These are phyloP conservation scores for Holtermannia corniformis DNA, from an alignment of 768 basidiomycete genomes.

Conservation along the genomic window DNA sequence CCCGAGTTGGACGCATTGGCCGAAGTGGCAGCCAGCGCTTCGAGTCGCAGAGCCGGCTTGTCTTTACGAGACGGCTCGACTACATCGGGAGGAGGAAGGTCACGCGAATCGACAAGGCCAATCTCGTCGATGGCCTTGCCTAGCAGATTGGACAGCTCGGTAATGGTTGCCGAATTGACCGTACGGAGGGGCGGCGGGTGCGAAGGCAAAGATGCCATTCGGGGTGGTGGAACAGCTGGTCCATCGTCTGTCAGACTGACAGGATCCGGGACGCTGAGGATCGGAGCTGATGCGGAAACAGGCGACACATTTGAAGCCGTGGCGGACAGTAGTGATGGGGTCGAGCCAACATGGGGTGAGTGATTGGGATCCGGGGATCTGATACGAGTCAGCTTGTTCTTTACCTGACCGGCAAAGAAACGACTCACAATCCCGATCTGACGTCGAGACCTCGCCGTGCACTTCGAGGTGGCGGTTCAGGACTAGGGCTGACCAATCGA, in stretches of 20 bases:
- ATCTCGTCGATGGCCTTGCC: slow-evolving; percentile 36
- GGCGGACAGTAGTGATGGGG: no score
- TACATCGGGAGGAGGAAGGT: slow-evolving; percentile 29
- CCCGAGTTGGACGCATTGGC: slow-evolving; percentile 4
- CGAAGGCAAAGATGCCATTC: background rate
- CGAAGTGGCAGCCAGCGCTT: slow-evolving; percentile 3
- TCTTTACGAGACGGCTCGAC: slow-evolving; percentile 12
- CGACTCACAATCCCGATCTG: slow-evolving; percentile 14
- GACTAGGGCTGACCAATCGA: slow-evolving; percentile 9
- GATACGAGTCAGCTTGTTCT: background rate
- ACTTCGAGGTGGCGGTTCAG: slow-evolving; percentile 26
- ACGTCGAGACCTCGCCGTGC: slow-evolving; percentile 7
- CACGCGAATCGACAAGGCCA: slow-evolving; percentile 28
- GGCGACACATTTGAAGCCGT: no score
- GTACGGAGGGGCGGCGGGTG: background rate
- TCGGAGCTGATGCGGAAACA: no score
- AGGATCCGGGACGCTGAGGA: no score
- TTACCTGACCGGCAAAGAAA: background rate
- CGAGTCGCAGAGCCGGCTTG: slow-evolving; percentile 4
- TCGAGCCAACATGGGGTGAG: slow-evolving; percentile 1
- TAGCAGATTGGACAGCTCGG: slow-evolving; percentile 32
- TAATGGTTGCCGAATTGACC: slow-evolving; percentile 11
- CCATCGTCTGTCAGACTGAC: no score
- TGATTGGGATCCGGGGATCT: background rate
- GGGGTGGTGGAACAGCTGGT: no score